phyloP scores from a whole-genome alignment of 2,329 filamentous ascomycete species.

The Botrytis aclada region DNA sequence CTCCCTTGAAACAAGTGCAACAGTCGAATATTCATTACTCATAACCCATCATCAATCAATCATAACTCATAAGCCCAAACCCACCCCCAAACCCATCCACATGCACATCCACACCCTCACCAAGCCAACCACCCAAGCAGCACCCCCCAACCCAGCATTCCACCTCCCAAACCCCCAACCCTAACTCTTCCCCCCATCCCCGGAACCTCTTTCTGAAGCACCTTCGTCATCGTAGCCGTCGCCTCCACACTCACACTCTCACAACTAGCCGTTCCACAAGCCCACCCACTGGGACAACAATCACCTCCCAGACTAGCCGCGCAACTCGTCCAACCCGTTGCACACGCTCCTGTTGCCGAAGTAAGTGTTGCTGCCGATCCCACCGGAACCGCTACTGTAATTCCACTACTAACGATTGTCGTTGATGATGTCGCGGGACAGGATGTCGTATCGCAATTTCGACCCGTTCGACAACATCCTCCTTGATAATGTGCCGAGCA shows the following conservation, averaged over 20 bases:
- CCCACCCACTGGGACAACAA: slow-evolving; percentile 78
- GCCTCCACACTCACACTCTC: slow-evolving; percentile 55
- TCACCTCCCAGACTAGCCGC: slow-evolving; percentile 65
- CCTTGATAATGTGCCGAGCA: slow-evolving; percentile 78
- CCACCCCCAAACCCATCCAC: too few species aligned
- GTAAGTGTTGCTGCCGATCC: slow-evolving; percentile 44
- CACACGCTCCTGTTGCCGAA: slow-evolving; percentile 54
- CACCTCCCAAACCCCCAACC: neutral
- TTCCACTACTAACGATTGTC: slow-evolving; percentile 64
- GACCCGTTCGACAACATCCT: slow-evolving; percentile 84
- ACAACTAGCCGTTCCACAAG: slow-evolving; percentile 71
- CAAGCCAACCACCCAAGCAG: neutral
- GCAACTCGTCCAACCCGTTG: slow-evolving; percentile 75
- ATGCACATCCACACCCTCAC: neutral
- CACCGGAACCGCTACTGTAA: slow-evolving; percentile 67
- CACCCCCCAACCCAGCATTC: neutral
- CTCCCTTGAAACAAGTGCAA: neutral
- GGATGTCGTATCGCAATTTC: slow-evolving; percentile 77
- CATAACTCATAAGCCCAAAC: neutral
- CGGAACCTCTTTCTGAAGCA: slow-evolving; percentile 32
- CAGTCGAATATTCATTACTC: neutral
- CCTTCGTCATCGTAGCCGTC: slow-evolving; percentile 50
- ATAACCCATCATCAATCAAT: neutral
- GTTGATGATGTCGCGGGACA: slow-evolving; percentile 64
- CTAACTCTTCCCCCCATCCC: slow-evolving; percentile 11